phyloP scores from a whole-genome alignment of 306 rosid genomes.

The Castanea crenata region DNA sequence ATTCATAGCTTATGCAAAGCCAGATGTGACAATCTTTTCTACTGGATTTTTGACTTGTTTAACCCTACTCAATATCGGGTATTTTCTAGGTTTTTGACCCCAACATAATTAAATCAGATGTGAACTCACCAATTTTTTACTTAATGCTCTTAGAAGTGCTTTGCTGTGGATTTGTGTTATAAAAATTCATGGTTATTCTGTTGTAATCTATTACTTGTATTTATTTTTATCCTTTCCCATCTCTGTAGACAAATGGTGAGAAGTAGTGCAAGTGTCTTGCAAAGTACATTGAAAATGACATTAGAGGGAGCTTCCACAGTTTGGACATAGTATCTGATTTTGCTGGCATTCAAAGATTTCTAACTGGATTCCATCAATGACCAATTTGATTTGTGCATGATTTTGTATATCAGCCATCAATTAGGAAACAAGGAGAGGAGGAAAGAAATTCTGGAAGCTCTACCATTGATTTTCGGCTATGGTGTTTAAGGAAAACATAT shows the following conservation, averaged over 20 bases:
- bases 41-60: too few species aligned
- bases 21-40: background rate
- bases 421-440: background rate
- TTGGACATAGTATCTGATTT: slow-evolving; percentile 58
- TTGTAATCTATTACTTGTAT: slow-evolving; percentile 11
- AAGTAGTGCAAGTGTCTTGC: slow-evolving; percentile 64
- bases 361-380: slow-evolving; percentile 56
- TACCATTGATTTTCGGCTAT: too few species aligned
- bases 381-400: slow-evolving; percentile 7
- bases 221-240: slow-evolving; percentile 19
- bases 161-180: background rate
- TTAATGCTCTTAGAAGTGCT: too few species aligned
- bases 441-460: background rate
- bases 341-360: slow-evolving; percentile 69
- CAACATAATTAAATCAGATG: background rate
- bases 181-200: background rate
- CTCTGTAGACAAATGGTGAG: slow-evolving; percentile 79
- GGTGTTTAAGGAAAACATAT: too few species aligned
- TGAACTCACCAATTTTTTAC: background rate
- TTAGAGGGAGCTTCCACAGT: slow-evolving; percentile 46
- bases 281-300: slow-evolving; percentile 53
- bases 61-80: too few species aligned
- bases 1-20: background rate
- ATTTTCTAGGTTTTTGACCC: too few species aligned
- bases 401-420: background rate